phyloP scores from a whole-genome alignment of 1,284 basidiomycete species.

The Anthracocystis setariae region DNA sequence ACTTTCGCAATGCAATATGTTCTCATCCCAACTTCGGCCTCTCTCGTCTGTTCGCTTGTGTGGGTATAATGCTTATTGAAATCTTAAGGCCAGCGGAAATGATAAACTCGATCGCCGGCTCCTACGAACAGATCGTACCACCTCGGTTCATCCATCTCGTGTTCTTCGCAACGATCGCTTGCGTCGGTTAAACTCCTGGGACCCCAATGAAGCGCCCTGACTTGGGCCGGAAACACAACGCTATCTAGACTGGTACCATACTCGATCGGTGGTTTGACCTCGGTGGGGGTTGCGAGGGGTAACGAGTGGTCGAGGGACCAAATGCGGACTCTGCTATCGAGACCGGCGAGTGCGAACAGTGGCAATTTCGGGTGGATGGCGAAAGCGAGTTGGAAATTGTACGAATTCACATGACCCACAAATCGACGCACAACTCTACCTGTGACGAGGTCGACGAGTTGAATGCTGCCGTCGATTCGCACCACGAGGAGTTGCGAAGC shows the following conservation, averaged over 20 bases:
- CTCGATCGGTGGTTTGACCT: background rate
- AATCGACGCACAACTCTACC: constrained; percentile 6
- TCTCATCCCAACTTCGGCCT: too few species aligned
- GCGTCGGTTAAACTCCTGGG: constrained; percentile 18
- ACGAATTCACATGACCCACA: constrained; percentile 38
- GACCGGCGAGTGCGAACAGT: constrained; percentile 28
- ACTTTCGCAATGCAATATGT: too few species aligned
- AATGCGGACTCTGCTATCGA: constrained; percentile 25
- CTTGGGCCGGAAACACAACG: constrained; percentile 9
- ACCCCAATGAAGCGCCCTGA: constrained; percentile 25
- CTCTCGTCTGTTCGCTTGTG: background rate
- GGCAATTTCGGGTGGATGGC: constrained; percentile 17
- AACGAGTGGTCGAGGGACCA: constrained; percentile 37
- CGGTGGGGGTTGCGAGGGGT: constrained; percentile 7
- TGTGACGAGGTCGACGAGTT: constrained; percentile 9
- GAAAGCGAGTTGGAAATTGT: constrained; percentile 20
- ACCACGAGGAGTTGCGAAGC: constrained; percentile 15
- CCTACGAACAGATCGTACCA: constrained; percentile 32
- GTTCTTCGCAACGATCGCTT: constrained; percentile 8
- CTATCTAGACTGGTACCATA: constrained; percentile 17
- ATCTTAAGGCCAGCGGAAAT: constrained; percentile 31
- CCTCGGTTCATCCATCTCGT: constrained; percentile 5
- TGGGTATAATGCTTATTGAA: constrained; percentile 2
- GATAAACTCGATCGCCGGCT: constrained; percentile 28
- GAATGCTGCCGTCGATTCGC: constrained; percentile 22